Conservation (phyloP, 2,329 filamentous ascomycete species). For the Aspergillus sp. region DNA sequence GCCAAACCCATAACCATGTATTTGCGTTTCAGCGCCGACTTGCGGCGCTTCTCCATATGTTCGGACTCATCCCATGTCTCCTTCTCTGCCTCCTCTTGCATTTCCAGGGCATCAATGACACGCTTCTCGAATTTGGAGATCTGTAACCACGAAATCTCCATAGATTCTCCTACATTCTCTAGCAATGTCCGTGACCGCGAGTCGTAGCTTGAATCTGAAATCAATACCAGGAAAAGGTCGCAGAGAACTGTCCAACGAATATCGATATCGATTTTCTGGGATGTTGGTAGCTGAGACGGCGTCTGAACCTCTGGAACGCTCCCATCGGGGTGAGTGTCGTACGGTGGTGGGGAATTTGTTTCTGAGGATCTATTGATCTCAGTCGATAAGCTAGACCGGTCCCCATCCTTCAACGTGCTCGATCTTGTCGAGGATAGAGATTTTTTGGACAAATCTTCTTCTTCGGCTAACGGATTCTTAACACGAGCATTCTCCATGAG, state of each 20-base stretch:
- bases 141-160: slow-evolving; percentile 85
- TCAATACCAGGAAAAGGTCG: slow-evolving; percentile 91
- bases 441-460: slow-evolving; percentile 31
- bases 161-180: slow-evolving; percentile 75
- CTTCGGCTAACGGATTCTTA: slow-evolving; percentile 80
- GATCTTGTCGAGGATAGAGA: slow-evolving; percentile 39
- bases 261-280: slow-evolving; percentile 88
- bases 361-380: slow-evolving; percentile 42
- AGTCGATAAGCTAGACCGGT: slow-evolving; percentile 33
- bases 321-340: slow-evolving; percentile 60
- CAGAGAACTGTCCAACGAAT: slow-evolving; percentile 95
- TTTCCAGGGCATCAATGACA: slow-evolving; percentile 93
- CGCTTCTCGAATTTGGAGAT: slow-evolving; percentile 97
- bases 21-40: slow-evolving; percentile 75
- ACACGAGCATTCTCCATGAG: slow-evolving; percentile 91
- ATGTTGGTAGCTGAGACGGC: slow-evolving; percentile 77
- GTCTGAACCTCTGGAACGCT: slow-evolving; percentile 77
- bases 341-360: slow-evolving; percentile 53
- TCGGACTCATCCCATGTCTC: slow-evolving; percentile 98
- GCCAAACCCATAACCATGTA: slow-evolving; percentile 96
- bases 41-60: slow-evolving; percentile 83
- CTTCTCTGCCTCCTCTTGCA: slow-evolving; percentile 91
- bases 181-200: slow-evolving; percentile 80
- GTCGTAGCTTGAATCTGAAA: slow-evolving; percentile 94
- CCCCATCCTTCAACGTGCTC: slow-evolving; percentile 23